Evolutionary conservation across 2,329 filamentous ascomycete species (phyloP), one percentile per base, ranked within the genome.

Genomic region (Rasamsonia emersonii): DNA sequence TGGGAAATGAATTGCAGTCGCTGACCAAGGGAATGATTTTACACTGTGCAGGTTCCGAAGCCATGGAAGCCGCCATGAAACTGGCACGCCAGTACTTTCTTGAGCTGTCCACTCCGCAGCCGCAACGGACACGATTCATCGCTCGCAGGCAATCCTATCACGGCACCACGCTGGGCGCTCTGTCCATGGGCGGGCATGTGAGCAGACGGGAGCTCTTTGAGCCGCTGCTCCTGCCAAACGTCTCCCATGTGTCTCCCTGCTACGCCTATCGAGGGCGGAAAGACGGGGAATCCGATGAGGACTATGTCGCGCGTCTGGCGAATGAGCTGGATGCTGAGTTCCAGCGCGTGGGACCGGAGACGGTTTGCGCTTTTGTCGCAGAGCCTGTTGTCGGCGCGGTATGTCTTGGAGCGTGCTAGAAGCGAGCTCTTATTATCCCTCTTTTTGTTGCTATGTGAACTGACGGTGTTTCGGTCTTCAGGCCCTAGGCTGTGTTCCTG

Each of bases 381-480:
- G 82, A 88, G 53, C 77, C 82, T 0, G 68, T 88, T 1, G 79
- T 82, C 9, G 79, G 81, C 3, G 76, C 79, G 4, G 73, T 81
- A 66, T 56, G 68, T 64, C 11, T 23, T 18, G 19, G 3, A 5
- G 16, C 7, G 4, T n/a, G 9, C n/a, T n/a, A n/a, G n/a, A n/a
- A n/a, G 20, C 20, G 20, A 23, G 8, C 20, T 24, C n/a, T 18
- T 23, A 9, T 31, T 23, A 21, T 8, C 13, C 5, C 20, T 6
- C 23, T n/a, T 25, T 20, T 16, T 29, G 24, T 9, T 9, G 21
- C 14, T 30, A 20, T 21, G 6, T 16, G 2, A 13, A n/a, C n/a
- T 14, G 10, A 25, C 11, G 16, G 9, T 19, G 13, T 20, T 34
- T 31, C 8, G 9, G 18, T 15, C 13, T 28, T 1, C 37, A 75